A percentile compares a stretch with the other conserved stretches of the same genome.
These are phyloP conservation scores for Tirmania nivea DNA, from an alignment of 495 filamentous ascomycete genomes.

Conservation along the genomic window DNA sequence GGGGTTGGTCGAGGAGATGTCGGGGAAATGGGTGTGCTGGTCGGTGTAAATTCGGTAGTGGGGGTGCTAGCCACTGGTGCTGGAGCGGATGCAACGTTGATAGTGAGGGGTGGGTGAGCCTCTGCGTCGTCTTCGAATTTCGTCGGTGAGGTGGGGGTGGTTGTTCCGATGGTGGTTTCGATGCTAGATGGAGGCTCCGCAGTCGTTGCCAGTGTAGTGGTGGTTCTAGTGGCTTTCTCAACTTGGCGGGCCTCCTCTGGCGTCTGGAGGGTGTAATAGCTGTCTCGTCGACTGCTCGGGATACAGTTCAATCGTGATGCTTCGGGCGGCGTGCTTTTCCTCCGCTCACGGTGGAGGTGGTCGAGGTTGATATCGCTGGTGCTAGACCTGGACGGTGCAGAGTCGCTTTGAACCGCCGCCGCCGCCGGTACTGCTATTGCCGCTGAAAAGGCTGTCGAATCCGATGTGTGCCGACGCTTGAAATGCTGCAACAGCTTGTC, in stretches of 20 bases:
- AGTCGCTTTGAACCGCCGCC: too few species aligned
- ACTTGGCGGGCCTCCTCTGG: conserved; percentile 2
- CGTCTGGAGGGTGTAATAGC: not conserved
- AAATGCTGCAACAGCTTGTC: not conserved
- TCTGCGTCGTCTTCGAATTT: too few species aligned
- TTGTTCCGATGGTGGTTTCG: not conserved
- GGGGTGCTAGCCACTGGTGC: not conserved
- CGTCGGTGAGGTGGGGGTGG: not conserved
- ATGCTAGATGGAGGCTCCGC: not conserved
- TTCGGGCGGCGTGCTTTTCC: too few species aligned
- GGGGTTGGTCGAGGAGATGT: not conserved
- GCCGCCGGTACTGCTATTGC: too few species aligned
- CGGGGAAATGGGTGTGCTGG: not conserved
- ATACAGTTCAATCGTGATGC: not conserved
- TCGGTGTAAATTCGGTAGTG: not conserved
- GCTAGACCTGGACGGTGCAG: too few species aligned
- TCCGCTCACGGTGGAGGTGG: too few species aligned
- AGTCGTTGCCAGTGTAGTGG: conserved; percentile 2
- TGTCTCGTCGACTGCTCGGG: not conserved
- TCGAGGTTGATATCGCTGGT: too few species aligned
- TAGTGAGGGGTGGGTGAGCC: not conserved
- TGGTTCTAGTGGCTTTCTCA: conserved; percentile 6
- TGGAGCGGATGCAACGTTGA: not conserved
- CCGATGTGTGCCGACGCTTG: not conserved
- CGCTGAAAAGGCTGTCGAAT: too few species aligned